Percentiles rank a stretch among this genome's conserved stretches.
These are phyloP conservation scores for Leccinum pachyderme DNA, from an alignment of 1,284 basidiomycete genomes.

Conservation along the genomic window DNA sequence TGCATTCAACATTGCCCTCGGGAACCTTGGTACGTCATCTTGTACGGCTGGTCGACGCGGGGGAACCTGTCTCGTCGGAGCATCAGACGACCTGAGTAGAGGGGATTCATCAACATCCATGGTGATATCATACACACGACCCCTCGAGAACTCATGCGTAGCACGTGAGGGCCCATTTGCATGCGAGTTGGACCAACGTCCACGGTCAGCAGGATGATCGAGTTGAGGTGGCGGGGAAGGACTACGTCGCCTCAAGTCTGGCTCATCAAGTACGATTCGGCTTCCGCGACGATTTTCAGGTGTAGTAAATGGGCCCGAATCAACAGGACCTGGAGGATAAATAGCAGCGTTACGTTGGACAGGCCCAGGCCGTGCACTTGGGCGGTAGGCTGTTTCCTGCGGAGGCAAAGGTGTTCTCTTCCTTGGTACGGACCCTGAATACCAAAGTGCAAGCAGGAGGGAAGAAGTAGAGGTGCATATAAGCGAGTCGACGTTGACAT, in stretches of 20 bases:
- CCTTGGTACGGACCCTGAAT: conserved; percentile 29
- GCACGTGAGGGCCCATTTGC: conserved; percentile 11
- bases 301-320: neutral
- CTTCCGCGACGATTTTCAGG: conserved; percentile 7
- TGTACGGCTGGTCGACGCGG: conserved; percentile 16
- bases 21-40: conserved; percentile 37
- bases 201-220: conserved; percentile 11
- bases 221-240: conserved; percentile 14
- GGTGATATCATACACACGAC: conserved; percentile 21
- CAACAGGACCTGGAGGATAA: conserved; percentile 5
- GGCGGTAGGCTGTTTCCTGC: conserved; percentile 37
- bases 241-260: conserved; percentile 11
- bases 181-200: conserved; percentile 19
- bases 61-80: conserved; percentile 14
- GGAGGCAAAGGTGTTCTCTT: conserved; percentile 37
- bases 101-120: conserved; percentile 32
- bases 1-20: conserved; percentile 39
- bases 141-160: conserved; percentile 20
- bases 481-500: conserved; percentile 30
- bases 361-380: conserved; percentile 20
- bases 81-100: conserved; percentile 24
- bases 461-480: conserved; percentile 14
- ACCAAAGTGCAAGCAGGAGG: conserved; percentile 13
- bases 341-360: conserved; percentile 12
- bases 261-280: conserved; percentile 6